phyloP scores from a whole-genome alignment of 73 alveolate genomes.

The Durusdinium trenchii region DNA sequence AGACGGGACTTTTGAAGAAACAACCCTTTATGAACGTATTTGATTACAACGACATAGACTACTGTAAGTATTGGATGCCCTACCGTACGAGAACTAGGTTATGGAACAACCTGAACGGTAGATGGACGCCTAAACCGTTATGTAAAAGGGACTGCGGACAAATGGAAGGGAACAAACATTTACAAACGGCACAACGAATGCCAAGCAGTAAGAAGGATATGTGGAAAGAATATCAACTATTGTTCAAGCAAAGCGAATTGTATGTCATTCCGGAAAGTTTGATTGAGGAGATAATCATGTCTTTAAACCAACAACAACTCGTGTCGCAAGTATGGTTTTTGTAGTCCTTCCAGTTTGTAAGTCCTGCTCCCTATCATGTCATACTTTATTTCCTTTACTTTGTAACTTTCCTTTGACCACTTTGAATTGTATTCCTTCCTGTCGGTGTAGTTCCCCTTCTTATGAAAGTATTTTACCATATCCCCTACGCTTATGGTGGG shows the following conservation, averaged over 20 bases:
- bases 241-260: not conserved
- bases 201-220: too few species aligned
- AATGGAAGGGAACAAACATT: too few species aligned
- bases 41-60: too few species aligned
- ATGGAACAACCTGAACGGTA: too few species aligned
- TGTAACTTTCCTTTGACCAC: not conserved
- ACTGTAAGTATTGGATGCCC: too few species aligned
- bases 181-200: too few species aligned
- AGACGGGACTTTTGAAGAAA: too few species aligned
- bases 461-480: not conserved
- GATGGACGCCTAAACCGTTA: too few species aligned
- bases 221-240: not conserved
- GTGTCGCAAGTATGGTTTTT: not conserved
- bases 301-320: not conserved
- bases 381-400: not conserved
- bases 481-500: not conserved
- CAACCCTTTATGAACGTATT: too few species aligned
- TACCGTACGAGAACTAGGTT: too few species aligned
- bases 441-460: slow-evolving; percentile 14
- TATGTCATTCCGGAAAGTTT: not conserved
- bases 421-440: not conserved
- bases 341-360: not conserved
- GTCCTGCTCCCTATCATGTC: not conserved
- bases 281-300: not conserved
- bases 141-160: too few species aligned